Evolutionary conservation across 805 yeast species (phyloP).

Genomic region (Zygoascus ofunaensis): DNA sequence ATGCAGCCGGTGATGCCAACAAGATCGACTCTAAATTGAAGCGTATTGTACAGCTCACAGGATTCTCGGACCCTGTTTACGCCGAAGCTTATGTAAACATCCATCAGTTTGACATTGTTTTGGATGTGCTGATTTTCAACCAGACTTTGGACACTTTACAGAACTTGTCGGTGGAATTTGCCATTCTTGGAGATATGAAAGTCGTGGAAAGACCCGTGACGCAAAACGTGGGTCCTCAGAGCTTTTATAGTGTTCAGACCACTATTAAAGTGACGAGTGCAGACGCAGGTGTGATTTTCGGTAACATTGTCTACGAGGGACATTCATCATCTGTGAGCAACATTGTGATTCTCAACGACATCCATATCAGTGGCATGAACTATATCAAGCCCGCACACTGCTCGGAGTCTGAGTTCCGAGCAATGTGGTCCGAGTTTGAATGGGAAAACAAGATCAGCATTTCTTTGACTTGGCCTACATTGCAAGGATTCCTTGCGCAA

Average conservation of each 20-base stretch:
- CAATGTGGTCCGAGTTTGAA: slow-evolving; percentile 98
- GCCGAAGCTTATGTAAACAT: slow-evolving; percentile 95
- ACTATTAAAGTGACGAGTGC: slow-evolving; percentile 94
- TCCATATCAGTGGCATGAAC: slow-evolving; percentile 94
- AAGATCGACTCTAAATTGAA: slow-evolving; percentile 67
- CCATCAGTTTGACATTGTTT: slow-evolving; percentile 92
- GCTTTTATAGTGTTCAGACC: slow-evolving; percentile 81
- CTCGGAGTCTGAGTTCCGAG: slow-evolving; percentile 81
- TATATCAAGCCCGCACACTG: slow-evolving; percentile 93
- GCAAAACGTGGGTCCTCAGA: slow-evolving; percentile 93
- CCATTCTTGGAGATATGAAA: slow-evolving; percentile 91
- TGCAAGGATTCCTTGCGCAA: slow-evolving; percentile 70
- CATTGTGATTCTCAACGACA: slow-evolving; percentile 86
- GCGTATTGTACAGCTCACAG: slow-evolving; percentile 90
- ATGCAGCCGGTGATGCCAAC: slow-evolving; percentile 35
- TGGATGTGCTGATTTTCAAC: slow-evolving; percentile 88
- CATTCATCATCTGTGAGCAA: slow-evolving; percentile 84
- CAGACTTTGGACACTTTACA: slow-evolving; percentile 84
- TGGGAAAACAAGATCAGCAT: slow-evolving; percentile 98
- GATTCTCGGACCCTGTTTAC: slow-evolving; percentile 94
- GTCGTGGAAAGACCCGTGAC: slow-evolving; percentile 86
- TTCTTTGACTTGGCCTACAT: slow-evolving; percentile 39
- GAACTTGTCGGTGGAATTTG: slow-evolving; percentile 88
- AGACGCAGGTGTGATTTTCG: slow-evolving; percentile 96
- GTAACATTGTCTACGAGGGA: slow-evolving; percentile 94